phyloP scores from a whole-genome alignment of 352 stramenopile species.

The Plasmopara muralis region DNA sequence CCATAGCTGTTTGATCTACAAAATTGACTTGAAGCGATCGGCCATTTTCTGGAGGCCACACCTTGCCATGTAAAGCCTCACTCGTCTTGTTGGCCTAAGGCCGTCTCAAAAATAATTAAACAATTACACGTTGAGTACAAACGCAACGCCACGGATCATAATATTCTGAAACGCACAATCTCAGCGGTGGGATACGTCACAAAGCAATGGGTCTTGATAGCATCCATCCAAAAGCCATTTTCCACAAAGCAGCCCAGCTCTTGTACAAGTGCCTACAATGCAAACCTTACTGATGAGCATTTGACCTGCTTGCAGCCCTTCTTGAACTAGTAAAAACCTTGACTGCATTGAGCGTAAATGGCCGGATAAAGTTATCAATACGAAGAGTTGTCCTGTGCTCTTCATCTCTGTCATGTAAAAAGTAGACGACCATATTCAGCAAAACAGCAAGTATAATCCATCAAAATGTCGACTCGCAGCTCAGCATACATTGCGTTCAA shows the following conservation, averaged over 20 bases:
- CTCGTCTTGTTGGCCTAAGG: conserved; percentile 43
- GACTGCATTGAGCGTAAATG: conserved; percentile 70
- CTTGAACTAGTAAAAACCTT: conserved; percentile 30
- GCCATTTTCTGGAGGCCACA: conserved; percentile 63
- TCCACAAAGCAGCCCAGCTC: conserved; percentile 50
- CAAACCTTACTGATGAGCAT: conserved; percentile 1
- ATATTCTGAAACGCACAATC: conserved; percentile 23
- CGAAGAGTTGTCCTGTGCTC: conserved; percentile 28
- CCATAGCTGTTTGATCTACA: conserved; percentile 37
- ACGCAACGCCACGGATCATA: neutral
- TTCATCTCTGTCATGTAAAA: conserved; percentile 5
- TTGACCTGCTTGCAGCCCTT: neutral
- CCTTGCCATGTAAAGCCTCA: conserved; percentile 37
- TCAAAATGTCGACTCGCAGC: neutral
- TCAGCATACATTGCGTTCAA: neutral
- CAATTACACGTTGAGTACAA: neutral
- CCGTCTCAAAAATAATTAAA: neutral
- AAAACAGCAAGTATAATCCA: neutral
- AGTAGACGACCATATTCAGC: neutral
- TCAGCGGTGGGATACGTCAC: conserved; percentile 58
- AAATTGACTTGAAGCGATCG: conserved; percentile 34
- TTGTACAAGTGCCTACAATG: conserved; percentile 45
- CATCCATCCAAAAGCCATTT: conserved; percentile 82
- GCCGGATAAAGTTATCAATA: conserved; percentile 67
- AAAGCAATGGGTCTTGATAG: conserved; percentile 85